Evolutionary conservation across 2,329 filamentous ascomycete genomes (phyloP), one percentile per base, ranked within the genome.

Genomic region (Penicillium hordei): DNA sequence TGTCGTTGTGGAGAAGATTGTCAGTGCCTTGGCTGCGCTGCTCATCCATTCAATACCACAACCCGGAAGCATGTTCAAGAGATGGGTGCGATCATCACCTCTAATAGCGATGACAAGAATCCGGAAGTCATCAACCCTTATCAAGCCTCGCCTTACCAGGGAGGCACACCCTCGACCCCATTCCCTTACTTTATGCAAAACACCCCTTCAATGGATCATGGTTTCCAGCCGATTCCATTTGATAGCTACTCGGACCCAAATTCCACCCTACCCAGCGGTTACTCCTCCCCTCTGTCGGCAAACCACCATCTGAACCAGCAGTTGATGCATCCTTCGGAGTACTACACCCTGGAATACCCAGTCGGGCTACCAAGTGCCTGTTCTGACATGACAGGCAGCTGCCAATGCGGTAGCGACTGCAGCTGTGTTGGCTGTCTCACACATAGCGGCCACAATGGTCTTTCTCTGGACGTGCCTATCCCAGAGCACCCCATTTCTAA

Each of bases 371-470:
- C 73, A 5, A 66, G 61, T 27, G 63, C 75, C 17, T 83, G 81
- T 64, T 77, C 75, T 34, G 77, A 83, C 58, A 68, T 74, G 4
- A 79, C 76, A 6, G 81, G 81, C 4, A 81, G 76, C 27, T 83
- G 81, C 57, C 78, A 79, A 60, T 83, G 81, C 56, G 80, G 79
- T 17, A 78, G 78, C 55, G 80, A 81, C 39, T 83, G 81, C 62
- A 75, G 70, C 54, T 83, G 81, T 61, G 72, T 80, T n/a, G 81
- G 80, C 15, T 83, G 81, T 62, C 69, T 82, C 13, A 82, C 79
- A 3, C 81, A 83, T 55, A 78, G 75, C 21, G 81, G 79, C 4
- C 80, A 82, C 56, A 77, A 78, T 25, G 79, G 78, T 15, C 61
- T 81, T 23, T 60, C 72, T 12, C 63, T 80, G 17, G 69, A 73